Evolutionary conservation across 805 yeast genomes (phyloP), one percentile per base, ranked within the genome.

Genomic region (Starmerella scarabaei): DNA sequence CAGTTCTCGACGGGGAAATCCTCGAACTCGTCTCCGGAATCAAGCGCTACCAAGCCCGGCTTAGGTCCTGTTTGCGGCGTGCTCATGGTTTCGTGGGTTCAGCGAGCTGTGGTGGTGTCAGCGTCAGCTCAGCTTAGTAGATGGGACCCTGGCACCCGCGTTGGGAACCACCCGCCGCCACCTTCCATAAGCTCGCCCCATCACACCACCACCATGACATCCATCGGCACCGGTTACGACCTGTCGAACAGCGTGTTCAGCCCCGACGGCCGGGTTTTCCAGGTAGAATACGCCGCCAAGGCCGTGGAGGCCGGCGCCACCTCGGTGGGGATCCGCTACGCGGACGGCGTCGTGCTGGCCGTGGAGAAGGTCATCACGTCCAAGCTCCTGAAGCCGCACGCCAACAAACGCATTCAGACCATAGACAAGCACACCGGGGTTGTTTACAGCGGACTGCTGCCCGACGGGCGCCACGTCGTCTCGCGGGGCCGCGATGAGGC

Each of bases 211-310:
- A 38, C 33, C 33, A 53, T 53, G 88, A 80, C 97, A 30, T 91
- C 98, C 35, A 86, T 91, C 53, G 99, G 99, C 53, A 91, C 99
- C 21, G 99, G 99, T 16, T 91, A 91, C 75, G 99, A 91, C 70
- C 77, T 91, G 57, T 84, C 96, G 26, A 91, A 91, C 67, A 79
- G 93, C 65, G 95, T 88, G 47, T 91, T 91, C 66, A 76, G 84
- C 41, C 88, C 88, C 34, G 57, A 53, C 57, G 70, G 72, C 56
- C 65, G 69, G 62, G 59, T 50, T 34, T 91, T 91, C 67, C 99
- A 91, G 63, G 98, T 91, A 16, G 98, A 91, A 62, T 91, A 91
- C 56, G 99, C 99, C 24, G 71, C 80, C 54, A 91, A 91, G 59
- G 98, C 98, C 2, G 97, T 88, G 3, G 99, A 91, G 62, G 86